Conservation (phyloP, 78 protist genomes). For the Isochrysis galbana region DNA sequence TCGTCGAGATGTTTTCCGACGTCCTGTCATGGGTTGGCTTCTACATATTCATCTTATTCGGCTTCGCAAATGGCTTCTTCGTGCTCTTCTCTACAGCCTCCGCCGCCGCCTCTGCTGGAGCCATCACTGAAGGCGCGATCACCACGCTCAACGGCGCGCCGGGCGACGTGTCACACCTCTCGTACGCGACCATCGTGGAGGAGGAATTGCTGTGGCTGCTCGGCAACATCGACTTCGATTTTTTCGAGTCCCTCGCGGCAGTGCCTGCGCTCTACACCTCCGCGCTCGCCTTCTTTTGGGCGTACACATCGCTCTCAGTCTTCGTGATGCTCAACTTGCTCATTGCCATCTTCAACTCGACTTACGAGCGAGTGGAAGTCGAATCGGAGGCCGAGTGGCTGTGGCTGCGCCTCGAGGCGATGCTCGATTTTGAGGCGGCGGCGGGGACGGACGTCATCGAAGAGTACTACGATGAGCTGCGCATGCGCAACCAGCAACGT, state of each 20-base stretch:
- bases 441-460: neutral
- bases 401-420: neutral
- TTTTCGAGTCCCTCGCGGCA: neutral
- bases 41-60: neutral
- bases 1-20: neutral
- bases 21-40: neutral
- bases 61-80: neutral
- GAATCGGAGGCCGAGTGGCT: neutral
- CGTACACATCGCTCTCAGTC: neutral
- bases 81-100: neutral
- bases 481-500: neutral
- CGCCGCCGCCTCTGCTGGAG: neutral
- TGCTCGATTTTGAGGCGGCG: neutral
- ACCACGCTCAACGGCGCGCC: neutral
- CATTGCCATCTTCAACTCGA: constrained; percentile 1
- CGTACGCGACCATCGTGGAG: neutral
- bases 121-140: neutral
- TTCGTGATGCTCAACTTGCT: constrained; percentile 4
- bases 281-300: neutral
- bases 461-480: neutral
- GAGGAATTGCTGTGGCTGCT: neutral
- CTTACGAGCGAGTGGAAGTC: neutral
- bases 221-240: neutral
- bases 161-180: neutral
- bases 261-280: neutral